phyloP scores from a whole-genome alignment of 2,329 filamentous ascomycete genomes.

The Huntiella savannae region DNA sequence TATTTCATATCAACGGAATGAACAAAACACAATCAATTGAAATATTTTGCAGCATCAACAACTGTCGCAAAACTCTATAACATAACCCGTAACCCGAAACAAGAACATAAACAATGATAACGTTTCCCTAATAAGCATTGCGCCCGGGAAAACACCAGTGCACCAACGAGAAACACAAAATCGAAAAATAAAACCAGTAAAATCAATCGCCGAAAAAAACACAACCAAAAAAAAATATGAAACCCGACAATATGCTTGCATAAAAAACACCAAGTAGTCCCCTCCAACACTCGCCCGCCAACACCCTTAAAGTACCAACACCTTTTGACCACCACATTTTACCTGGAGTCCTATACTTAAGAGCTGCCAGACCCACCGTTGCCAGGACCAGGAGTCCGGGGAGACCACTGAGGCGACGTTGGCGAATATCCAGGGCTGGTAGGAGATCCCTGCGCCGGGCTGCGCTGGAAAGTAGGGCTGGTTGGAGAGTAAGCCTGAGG shows the following conservation, averaged over 20 bases:
- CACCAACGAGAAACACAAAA: slow-evolving; percentile 2
- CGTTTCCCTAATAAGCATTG: no score
- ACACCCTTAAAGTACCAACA: slow-evolving; percentile 3
- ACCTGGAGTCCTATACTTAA: slow-evolving; percentile 14
- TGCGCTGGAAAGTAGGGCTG: slow-evolving; percentile 39
- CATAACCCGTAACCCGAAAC: slow-evolving; percentile 5
- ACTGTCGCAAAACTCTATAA: slow-evolving; percentile 8
- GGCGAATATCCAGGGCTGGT: slow-evolving; percentile 58
- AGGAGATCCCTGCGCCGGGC: slow-evolving; percentile 36
- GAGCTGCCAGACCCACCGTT: slow-evolving; percentile 20
- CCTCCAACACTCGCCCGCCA: slow-evolving; percentile 1
- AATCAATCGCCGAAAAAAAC: slow-evolving; percentile 7
- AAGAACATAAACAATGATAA: neutral
- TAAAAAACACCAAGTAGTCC: slow-evolving; percentile 2
- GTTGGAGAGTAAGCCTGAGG: slow-evolving; percentile 44
- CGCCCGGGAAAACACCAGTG: no score
- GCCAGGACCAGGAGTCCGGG: slow-evolving; percentile 23
- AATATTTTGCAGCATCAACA: neutral
- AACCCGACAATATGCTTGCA: slow-evolving; percentile 3
- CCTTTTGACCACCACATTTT: slow-evolving; percentile 5
- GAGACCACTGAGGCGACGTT: slow-evolving; percentile 32
- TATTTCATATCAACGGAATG: neutral
- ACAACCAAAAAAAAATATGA: slow-evolving; percentile 3
- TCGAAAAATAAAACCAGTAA: slow-evolving; percentile 1
- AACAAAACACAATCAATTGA: neutral